phyloP scores from a whole-genome alignment of 2,329 filamentous ascomycete genomes.

The Talaromyces piceae region DNA sequence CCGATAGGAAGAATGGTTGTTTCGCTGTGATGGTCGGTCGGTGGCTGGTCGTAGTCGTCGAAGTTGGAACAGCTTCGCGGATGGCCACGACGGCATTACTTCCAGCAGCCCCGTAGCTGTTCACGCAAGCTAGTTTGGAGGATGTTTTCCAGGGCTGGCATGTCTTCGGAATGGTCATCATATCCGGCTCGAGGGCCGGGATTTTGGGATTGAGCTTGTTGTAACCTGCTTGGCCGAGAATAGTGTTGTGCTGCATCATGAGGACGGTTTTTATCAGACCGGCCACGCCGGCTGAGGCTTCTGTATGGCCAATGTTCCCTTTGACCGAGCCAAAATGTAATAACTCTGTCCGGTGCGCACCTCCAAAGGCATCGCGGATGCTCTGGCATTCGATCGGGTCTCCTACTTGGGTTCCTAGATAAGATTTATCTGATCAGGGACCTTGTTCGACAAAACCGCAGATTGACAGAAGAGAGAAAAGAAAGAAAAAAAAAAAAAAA shows the following conservation, averaged over 20 bases:
- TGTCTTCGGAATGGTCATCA: constrained; percentile 13
- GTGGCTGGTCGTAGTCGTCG: background rate
- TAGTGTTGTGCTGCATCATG: constrained; percentile 18
- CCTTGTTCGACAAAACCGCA: background rate
- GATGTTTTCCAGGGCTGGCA: constrained; percentile 9
- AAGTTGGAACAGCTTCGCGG: constrained; percentile 8
- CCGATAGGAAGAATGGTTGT: constrained; percentile 5
- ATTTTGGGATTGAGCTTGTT: constrained; percentile 18
- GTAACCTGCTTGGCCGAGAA: constrained; percentile 19
- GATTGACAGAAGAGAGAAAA: too few species aligned
- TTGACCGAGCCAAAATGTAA: constrained; percentile 25
- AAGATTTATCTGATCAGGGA: background rate
- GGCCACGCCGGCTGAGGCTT: constrained; percentile 21
- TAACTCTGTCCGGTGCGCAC: constrained; percentile 2
- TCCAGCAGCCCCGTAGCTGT: constrained; percentile 24
- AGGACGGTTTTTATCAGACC: constrained; percentile 19
- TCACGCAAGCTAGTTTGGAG: constrained; percentile 16
- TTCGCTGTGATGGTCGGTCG: constrained; percentile 3
- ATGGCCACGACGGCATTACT: constrained; percentile 23
- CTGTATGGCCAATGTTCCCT: constrained; percentile 27
- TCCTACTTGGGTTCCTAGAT: constrained; percentile 17
- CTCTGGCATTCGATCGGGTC: constrained; percentile 16
- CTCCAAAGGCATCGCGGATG: constrained; percentile 11
- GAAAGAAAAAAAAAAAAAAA: background rate
- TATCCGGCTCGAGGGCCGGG: constrained; percentile 10